Conservation (phyloP, 192 early-diverging fungal genomes). For the Entomortierella lignicola region DNA sequence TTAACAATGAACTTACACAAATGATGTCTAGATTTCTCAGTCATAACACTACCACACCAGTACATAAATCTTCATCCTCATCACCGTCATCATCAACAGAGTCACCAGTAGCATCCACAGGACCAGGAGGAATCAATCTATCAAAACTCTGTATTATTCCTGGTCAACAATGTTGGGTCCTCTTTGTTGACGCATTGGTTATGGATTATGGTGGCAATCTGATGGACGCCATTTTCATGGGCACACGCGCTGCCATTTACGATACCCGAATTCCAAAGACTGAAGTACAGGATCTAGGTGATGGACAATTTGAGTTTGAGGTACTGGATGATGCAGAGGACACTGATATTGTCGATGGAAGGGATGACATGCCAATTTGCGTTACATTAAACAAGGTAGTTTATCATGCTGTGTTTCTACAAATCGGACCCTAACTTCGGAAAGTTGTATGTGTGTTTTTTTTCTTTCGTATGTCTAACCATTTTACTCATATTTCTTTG, state of each 20-base stretch:
- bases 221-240: slow-evolving; percentile 87
- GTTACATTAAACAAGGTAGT: slow-evolving; percentile 88
- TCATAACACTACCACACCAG: slow-evolving; percentile 27
- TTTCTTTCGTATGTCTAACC: too few relatives aligned
- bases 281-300: slow-evolving; percentile 80
- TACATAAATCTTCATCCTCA: slow-evolving; percentile 8
- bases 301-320: slow-evolving; percentile 91
- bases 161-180: slow-evolving; percentile 88
- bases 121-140: slow-evolving; percentile 88
- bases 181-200: slow-evolving; percentile 92
- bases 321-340: slow-evolving; percentile 92
- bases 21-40: slow-evolving; percentile 83
- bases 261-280: slow-evolving; percentile 90
- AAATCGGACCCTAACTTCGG: not conserved
- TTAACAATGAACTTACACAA: slow-evolving; percentile 89
- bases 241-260: slow-evolving; percentile 87
- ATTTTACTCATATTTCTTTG: too few relatives aligned
- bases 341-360: slow-evolving; percentile 80
- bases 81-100: not conserved
- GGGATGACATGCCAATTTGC: slow-evolving; percentile 81
- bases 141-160: slow-evolving; percentile 91
- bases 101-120: slow-evolving; percentile 7
- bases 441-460: not conserved
- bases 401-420: too few relatives aligned
- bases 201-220: slow-evolving; percentile 91